phyloP scores from a whole-genome alignment of 331 rosid genomes.

The Quercus tomentella region DNA sequence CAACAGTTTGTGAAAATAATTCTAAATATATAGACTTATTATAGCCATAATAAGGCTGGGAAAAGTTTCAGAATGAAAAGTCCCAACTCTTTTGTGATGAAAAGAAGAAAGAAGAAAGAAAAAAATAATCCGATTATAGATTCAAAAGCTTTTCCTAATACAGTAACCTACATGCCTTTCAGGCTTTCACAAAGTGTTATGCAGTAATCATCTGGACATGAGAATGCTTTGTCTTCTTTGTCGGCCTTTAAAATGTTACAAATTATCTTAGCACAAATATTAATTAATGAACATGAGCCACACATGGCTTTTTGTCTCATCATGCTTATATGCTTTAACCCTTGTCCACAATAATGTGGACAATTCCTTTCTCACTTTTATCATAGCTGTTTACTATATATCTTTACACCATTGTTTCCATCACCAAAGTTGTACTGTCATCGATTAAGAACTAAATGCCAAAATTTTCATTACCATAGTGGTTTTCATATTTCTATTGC shows the following conservation, averaged over 20 bases:
- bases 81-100: background rate
- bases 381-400: background rate
- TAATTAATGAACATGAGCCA: too few relatives aligned
- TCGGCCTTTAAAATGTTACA: too few relatives aligned
- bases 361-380: background rate
- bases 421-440: background rate
- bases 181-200: background rate
- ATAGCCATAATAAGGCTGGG: too few relatives aligned
- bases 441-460: constrained; percentile 11
- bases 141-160: background rate
- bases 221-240: too few relatives aligned
- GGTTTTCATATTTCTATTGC: background rate
- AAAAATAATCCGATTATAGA: background rate
- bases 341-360: constrained; percentile 7
- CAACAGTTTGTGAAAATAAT: too few relatives aligned
- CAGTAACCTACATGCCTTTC: background rate
- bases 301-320: background rate
- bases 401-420: background rate
- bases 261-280: too few relatives aligned
- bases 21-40: too few relatives aligned
- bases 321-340: background rate
- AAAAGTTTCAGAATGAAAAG: too few relatives aligned
- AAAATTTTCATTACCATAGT: background rate
- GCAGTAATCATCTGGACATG: too few relatives aligned
- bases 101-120: too few relatives aligned